A percentile compares a stretch with the other conserved stretches of the same genome.
phyloP scores from a whole-genome alignment of 2,329 filamentous ascomycete species.

The Byssoonygena ceratinophila region DNA sequence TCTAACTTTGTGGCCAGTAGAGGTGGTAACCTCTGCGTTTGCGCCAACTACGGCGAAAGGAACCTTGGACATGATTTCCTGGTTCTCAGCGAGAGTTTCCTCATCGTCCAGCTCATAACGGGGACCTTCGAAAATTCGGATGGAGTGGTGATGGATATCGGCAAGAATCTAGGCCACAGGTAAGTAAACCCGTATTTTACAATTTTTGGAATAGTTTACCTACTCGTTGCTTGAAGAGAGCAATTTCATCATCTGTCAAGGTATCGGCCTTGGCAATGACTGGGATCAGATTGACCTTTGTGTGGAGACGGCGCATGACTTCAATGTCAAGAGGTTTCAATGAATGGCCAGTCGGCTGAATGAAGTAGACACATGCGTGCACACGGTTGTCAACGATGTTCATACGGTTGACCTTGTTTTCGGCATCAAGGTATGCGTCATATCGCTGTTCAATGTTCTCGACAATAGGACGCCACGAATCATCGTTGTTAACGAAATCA shows the following conservation, averaged over 20 bases:
- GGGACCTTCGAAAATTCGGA: conserved; percentile 97
- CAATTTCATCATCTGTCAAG: conserved; percentile 91
- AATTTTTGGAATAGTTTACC: conserved; percentile 28
- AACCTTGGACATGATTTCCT: conserved; percentile 99
- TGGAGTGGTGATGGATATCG: conserved; percentile 93
- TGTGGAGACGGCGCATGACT: conserved; percentile 98
- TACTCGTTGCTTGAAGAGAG: conserved; percentile 91
- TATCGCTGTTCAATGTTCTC: conserved; percentile 99
- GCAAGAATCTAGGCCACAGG: conserved; percentile 62
- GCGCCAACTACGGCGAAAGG: conserved; percentile 97
- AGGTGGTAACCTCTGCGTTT: conserved; percentile 81
- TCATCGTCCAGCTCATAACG: conserved; percentile 98
- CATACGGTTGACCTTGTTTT: conserved; percentile 99
- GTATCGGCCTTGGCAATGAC: conserved; percentile 99
- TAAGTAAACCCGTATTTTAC: conserved; percentile 22
- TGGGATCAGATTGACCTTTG: conserved; percentile 99
- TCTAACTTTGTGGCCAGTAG: conserved; percentile 89
- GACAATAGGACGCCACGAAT: conserved; percentile 97
- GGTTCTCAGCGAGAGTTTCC: conserved; percentile 99
- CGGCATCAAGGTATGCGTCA: conserved; percentile 94
- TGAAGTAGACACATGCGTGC: conserved; percentile 98
- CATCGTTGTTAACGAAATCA: conserved; percentile 99
- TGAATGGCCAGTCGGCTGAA: conserved; percentile 95
- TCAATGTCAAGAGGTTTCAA: conserved; percentile 98
- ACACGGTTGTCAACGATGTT: conserved; percentile 99